These are phyloP conservation scores for Geoglossum cookeanum DNA, from an alignment of 2,329 filamentous ascomycete genomes.

Conservation along the genomic window DNA sequence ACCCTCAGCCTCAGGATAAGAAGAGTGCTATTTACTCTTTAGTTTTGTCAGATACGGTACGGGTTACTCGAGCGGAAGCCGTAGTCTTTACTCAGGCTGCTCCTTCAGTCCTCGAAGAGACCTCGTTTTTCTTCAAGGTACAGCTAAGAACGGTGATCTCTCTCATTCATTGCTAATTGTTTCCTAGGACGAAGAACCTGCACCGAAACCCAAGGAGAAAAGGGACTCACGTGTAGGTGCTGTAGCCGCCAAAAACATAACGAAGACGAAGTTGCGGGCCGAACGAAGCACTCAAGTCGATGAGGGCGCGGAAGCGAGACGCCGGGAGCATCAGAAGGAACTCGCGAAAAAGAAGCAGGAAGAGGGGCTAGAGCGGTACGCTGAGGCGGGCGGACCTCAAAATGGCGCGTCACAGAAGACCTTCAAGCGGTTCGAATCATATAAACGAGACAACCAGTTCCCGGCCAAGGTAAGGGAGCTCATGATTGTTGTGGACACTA, in stretches of 20 bases:
- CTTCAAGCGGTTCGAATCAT: slow-evolving; percentile 98
- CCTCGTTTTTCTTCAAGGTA: slow-evolving; percentile 93
- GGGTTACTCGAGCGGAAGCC: slow-evolving; percentile 58
- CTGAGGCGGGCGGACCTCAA: slow-evolving; percentile 64
- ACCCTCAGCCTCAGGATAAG: slow-evolving; percentile 73
- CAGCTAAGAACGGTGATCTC: not conserved
- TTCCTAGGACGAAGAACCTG: slow-evolving; percentile 59
- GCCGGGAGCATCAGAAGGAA: slow-evolving; percentile 84
- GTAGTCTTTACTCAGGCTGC: slow-evolving; percentile 90
- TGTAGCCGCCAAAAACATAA: slow-evolving; percentile 87
- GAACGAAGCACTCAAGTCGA: slow-evolving; percentile 77
- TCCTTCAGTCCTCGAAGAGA: slow-evolving; percentile 75
- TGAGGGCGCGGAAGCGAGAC: slow-evolving; percentile 72
- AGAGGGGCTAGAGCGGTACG: slow-evolving; percentile 69
- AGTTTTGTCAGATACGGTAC: slow-evolving; percentile 80
- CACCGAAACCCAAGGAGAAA: slow-evolving; percentile 75
- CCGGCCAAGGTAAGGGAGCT: slow-evolving; percentile 67
- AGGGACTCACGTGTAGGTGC: slow-evolving; percentile 66
- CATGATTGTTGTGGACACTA: slow-evolving; percentile 75
- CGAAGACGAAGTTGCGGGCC: slow-evolving; percentile 75
- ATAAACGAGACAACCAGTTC: slow-evolving; percentile 93
- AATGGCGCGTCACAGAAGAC: slow-evolving; percentile 92
- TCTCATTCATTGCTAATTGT: slow-evolving; percentile 26
- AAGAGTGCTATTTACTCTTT: slow-evolving; percentile 78
- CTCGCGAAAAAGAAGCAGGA: slow-evolving; percentile 73